Conservation (phyloP, 2,329 filamentous ascomycete species). For the Colletotrichum eremochloae region DNA sequence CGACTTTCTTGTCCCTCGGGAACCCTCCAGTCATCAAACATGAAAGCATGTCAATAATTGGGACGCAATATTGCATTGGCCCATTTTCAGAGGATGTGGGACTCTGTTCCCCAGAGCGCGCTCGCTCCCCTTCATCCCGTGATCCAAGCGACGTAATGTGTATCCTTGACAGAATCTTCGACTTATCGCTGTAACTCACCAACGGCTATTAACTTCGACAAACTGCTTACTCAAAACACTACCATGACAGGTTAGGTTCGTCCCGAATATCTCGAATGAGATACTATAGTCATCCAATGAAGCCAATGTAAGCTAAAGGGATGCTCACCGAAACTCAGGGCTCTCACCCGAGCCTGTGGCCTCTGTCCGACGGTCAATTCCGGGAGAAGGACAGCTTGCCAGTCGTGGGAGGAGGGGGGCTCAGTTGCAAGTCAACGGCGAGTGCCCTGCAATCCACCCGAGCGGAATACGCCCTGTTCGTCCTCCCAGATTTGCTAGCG, state of each 20-base stretch:
- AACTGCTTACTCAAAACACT: neutral
- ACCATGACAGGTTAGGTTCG: neutral
- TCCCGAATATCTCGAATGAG: neutral
- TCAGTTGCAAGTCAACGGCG: neutral
- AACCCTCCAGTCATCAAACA: slow-evolving; percentile 38
- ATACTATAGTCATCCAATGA: neutral
- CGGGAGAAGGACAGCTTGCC: slow-evolving; percentile 7
- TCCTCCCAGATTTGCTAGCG: slow-evolving; percentile 4
- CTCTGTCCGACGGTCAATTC: neutral
- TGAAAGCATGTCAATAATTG: slow-evolving; percentile 30
- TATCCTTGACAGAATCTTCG: neutral
- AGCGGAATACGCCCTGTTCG: slow-evolving; percentile 7
- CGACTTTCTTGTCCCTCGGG: slow-evolving; percentile 15
- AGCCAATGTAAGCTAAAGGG: neutral
- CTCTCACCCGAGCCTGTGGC: neutral
- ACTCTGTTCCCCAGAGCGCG: slow-evolving; percentile 3
- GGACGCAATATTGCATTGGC: slow-evolving; percentile 18
- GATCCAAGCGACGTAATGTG: slow-evolving; percentile 1
- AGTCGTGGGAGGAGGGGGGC: neutral
- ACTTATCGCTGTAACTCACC: neutral
- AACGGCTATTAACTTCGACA: neutral
- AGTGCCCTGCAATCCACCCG: slow-evolving; percentile 9
- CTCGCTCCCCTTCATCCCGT: slow-evolving; percentile 10
- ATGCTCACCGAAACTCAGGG: neutral
- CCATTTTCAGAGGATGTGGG: neutral